Evolutionary conservation across 2,329 filamentous ascomycete genomes (phyloP).

Genomic region (Pseudogymnoascus sp.): DNA sequence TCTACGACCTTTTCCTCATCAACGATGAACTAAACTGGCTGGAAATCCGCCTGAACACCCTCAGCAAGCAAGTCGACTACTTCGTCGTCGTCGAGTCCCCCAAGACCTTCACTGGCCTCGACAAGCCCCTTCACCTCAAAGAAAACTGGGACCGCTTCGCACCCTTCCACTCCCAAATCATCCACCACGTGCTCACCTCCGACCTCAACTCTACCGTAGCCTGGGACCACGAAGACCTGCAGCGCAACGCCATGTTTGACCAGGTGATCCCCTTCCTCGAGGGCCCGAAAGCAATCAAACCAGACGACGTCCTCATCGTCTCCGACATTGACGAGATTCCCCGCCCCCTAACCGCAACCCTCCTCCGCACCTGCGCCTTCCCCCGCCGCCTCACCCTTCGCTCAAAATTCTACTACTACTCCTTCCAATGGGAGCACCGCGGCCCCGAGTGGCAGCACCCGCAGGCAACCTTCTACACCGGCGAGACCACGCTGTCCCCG

Average conservation of each 20-base stretch:
- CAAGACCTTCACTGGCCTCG: constrained; percentile 31
- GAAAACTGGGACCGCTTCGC: constrained; percentile 32
- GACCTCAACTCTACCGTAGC: constrained; percentile 19
- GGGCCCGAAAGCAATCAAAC: constrained; percentile 34
- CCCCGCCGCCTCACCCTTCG: constrained; percentile 46
- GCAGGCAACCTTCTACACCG: constrained; percentile 51
- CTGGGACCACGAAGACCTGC: constrained; percentile 33
- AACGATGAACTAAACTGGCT: constrained; percentile 58
- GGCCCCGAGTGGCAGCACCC: constrained; percentile 49
- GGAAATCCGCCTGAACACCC: constrained; percentile 45
- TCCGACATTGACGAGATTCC: constrained; percentile 54
- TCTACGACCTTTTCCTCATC: constrained; percentile 55
- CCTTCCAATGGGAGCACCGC: constrained; percentile 45
- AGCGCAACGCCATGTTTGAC: constrained; percentile 34
- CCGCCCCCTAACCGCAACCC: constrained; percentile 41
- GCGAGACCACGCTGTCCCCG: constrained; percentile 44
- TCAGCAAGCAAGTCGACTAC: constrained; percentile 31
- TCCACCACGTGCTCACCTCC: constrained; percentile 32
- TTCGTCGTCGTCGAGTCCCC: constrained; percentile 37
- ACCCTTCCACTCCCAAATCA: constrained; percentile 34
- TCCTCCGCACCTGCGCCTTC: constrained; percentile 45
- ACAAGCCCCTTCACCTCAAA: constrained; percentile 32
- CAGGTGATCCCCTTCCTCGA: constrained; percentile 41
- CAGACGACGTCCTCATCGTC: constrained; percentile 51
- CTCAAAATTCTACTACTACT: constrained; percentile 51